Evolutionary conservation across 768 basidiomycete species (phyloP).

Genomic region (Phlegmacium glaucopus): DNA sequence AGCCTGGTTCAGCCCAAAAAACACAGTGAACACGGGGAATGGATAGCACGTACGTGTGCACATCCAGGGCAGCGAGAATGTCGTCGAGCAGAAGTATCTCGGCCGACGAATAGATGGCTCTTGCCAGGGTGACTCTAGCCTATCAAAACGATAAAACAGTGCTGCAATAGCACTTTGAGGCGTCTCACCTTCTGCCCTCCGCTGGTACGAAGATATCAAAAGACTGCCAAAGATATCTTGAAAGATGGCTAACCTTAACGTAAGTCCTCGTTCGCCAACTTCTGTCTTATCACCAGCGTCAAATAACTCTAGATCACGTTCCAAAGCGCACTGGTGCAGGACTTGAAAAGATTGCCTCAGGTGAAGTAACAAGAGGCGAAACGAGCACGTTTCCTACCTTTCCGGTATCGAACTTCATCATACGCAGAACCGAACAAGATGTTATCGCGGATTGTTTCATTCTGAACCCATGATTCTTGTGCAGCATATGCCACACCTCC

Average conservation of each 20-base stretch:
- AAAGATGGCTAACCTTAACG: conserved; percentile 24
- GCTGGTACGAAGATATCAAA: neutral
- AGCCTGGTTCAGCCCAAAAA: neutral
- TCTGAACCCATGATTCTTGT: conserved; percentile 79
- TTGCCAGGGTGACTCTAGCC: conserved; percentile 45
- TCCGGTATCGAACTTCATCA: conserved; percentile 70
- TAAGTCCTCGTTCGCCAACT: conserved; percentile 63
- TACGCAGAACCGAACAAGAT: conserved; percentile 72
- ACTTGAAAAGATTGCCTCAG: too few relatives aligned
- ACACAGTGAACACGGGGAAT: neutral
- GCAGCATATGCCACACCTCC: conserved; percentile 71
- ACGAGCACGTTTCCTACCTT: conserved; percentile 17
- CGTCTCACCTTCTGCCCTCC: too few relatives aligned
- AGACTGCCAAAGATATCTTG: neutral
- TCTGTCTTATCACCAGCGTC: too few relatives aligned
- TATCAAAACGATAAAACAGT: too few relatives aligned
- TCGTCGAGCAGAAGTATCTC: conserved; percentile 70
- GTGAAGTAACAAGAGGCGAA: conserved; percentile 20
- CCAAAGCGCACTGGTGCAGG: too few relatives aligned
- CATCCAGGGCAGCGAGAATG: conserved; percentile 60
- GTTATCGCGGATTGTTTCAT: conserved; percentile 73
- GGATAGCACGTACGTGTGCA: conserved; percentile 29
- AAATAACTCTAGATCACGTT: too few relatives aligned
- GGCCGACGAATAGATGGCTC: conserved; percentile 49
- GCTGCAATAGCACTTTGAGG: neutral